Evolutionary conservation across 1,284 basidiomycete genomes (phyloP), one percentile per base, ranked within the genome.

Genomic region (Irpex sp.): DNA sequence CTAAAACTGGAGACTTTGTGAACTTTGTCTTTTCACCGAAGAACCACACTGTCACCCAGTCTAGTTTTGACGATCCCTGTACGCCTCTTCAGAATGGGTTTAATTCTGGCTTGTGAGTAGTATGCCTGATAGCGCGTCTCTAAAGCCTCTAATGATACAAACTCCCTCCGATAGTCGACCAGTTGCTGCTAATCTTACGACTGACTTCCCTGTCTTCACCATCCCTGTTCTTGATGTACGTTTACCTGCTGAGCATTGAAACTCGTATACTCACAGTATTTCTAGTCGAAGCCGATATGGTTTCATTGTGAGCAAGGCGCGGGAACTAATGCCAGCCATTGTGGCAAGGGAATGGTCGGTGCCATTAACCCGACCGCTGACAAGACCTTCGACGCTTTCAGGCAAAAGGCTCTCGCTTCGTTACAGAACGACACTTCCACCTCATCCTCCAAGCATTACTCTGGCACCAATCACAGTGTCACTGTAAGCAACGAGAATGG

Each of bases 71-170:
- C 38, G 76, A 80, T 18, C 90, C 90, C 3, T 90, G 90, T 80
- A 85, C 85, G 42, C 84, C 84, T 64, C 82, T 83, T 2, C 82
- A 79, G 62, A 84, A 84, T 27, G 89, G 88, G 6, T 89, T 90
- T 71, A 85, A 90, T 77, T 89, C 89, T 67, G 87, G 87, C 70
- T 89, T 87, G 85, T 87, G 71, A 79, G 85, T 81, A 7, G 44
- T 59, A 11, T 2, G 71, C 24, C 27, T 58, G 22, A 4, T 13
- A 7, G 11, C 49, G 3, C 32, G 20, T 20, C 3, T 44, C 3
- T 38, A n/a, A 56, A 63, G 68, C 45, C 70, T 75, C 67, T 58
- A 54, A 72, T 42, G 49, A 42, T 10, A 13, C 10, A 42, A 15
- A 58, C 67, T n/a, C 32, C 11, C 20, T 42, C 20, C n/a, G 71